Conservation (phyloP, 371 early-diverging fungal genomes). For the Apophysomyces variabilis region DNA sequence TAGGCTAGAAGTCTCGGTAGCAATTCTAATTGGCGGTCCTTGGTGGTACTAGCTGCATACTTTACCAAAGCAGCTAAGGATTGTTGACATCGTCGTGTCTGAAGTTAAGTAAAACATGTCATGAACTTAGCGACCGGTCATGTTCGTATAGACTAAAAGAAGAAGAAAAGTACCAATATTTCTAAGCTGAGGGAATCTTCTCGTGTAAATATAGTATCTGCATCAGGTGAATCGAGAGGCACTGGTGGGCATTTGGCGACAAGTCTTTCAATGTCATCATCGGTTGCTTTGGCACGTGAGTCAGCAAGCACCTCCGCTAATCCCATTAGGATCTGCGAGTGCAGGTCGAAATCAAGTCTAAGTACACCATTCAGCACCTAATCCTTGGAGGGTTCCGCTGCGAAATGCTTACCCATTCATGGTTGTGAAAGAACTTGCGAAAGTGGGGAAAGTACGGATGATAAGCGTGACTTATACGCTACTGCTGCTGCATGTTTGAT, state of each 20-base stretch:
- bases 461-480: background rate
- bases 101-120: slow-evolving; percentile 1
- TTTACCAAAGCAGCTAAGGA: slow-evolving; percentile 48
- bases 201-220: slow-evolving; percentile 25
- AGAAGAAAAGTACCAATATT: slow-evolving; percentile 29
- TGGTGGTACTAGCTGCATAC: slow-evolving; percentile 38
- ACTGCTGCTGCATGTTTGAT: background rate
- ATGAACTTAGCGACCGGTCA: background rate
- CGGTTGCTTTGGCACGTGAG: slow-evolving; percentile 39
- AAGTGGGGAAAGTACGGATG: slow-evolving; percentile 1
- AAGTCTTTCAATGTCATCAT: slow-evolving; percentile 40
- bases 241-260: slow-evolving; percentile 42
- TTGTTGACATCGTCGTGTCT: slow-evolving; percentile 52
- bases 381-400: too few relatives aligned
- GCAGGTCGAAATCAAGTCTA: slow-evolving; percentile 49
- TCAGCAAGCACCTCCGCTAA: slow-evolving; percentile 60
- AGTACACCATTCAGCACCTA: background rate
- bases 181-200: slow-evolving; percentile 18
- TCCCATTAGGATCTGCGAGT: slow-evolving; percentile 65
- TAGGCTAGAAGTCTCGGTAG: slow-evolving; percentile 45
- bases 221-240: slow-evolving; percentile 25
- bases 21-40: slow-evolving; percentile 38
- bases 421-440: slow-evolving; percentile 2
- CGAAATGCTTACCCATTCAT: slow-evolving; percentile 3
- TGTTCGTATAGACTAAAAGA: too few relatives aligned